A percentile compares a stretch with the other conserved stretches of the same genome.
These are phyloP conservation scores for Neoarthrinium moseri DNA, from an alignment of 2,329 filamentous ascomycete genomes.

Conservation along the genomic window DNA sequence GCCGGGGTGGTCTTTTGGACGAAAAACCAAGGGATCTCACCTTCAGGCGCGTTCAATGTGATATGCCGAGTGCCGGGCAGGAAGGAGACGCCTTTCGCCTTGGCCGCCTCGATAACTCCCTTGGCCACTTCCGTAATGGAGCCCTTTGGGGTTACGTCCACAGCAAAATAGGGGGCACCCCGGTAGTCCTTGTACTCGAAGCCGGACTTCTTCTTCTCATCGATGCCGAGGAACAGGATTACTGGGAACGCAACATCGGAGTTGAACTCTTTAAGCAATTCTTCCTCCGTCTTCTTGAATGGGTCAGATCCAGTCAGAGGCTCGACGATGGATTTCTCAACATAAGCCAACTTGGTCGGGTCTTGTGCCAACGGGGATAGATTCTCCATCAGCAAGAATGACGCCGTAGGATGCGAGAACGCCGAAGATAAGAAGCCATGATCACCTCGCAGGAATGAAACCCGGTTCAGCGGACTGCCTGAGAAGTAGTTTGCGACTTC, in stretches of 20 bases:
- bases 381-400: slow-evolving; percentile 77
- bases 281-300: slow-evolving; percentile 70
- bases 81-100: slow-evolving; percentile 63
- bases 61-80: slow-evolving; percentile 54
- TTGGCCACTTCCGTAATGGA: slow-evolving; percentile 61
- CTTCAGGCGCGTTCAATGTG: slow-evolving; percentile 45
- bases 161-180: slow-evolving; percentile 82
- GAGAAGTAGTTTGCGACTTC: slow-evolving; percentile 85
- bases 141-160: slow-evolving; percentile 79
- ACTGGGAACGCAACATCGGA: slow-evolving; percentile 66
- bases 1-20: slow-evolving; percentile 2
- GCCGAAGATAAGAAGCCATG: slow-evolving; percentile 68
- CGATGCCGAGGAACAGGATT: slow-evolving; percentile 81
- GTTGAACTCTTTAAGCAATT: slow-evolving; percentile 71
- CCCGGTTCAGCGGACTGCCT: slow-evolving; percentile 73
- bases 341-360: slow-evolving; percentile 63
- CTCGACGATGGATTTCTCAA: slow-evolving; percentile 66
- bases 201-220: slow-evolving; percentile 55
- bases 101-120: slow-evolving; percentile 56
- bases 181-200: slow-evolving; percentile 69
- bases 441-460: slow-evolving; percentile 74
- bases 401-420: slow-evolving; percentile 61
- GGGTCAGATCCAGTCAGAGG: slow-evolving; percentile 69
- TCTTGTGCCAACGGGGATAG: slow-evolving; percentile 71
- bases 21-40: slow-evolving; percentile 26